Evolutionary conservation across 371 early-diverging fungal genomes (phyloP), one percentile per base, ranked within the genome.

Genomic region (Mucor mucedo): DNA sequence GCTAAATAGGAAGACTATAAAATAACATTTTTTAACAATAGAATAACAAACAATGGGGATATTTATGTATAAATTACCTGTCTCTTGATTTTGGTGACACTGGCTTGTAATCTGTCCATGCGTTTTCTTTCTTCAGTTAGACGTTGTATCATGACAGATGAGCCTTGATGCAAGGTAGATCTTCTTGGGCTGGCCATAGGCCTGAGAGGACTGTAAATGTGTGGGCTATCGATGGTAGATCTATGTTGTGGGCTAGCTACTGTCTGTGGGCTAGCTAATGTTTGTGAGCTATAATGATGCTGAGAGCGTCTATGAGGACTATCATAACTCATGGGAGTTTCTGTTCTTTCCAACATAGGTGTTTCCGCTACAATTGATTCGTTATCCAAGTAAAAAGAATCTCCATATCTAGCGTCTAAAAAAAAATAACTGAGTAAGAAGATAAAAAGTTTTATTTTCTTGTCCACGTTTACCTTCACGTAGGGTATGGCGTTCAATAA

Each of bases 401-500:
- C 52, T 3, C 57, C 29, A 49, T 65, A 55, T 33, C 32, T 65
- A 6, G 21, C 27, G 38, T 60, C 66, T 65, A 49, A 41, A 38
- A 16, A 47, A 50, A 5, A 27, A 30, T 50, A 40, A 33, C 11
- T 52, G 11, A 32, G 42, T 9, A 39, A 10, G 2, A 2, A 21
- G 11, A 47, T 5, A 28, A 9, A 6, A 28, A 35, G 21, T 27
- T 32, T 32, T 13, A 28, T 42, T 11, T 32, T 4, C 5, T 4
- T 33, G 11, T 44, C 13, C 16, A 44, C 21, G 21, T 35, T 44
- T 61, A 70, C 70, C 70, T 62, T 70, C 71, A 27, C 64, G 60
- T 52, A 71, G 38, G 13, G 71, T 47, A 33, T 71, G 67, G 28
- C 64, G 47, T 50, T 71, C 71, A 41, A 71, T 67, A 41, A 71